Evolutionary conservation across 2,329 filamentous ascomycete genomes (phyloP), one percentile per base, ranked within the genome.

Genomic region (Apiospora saccharicola): DNA sequence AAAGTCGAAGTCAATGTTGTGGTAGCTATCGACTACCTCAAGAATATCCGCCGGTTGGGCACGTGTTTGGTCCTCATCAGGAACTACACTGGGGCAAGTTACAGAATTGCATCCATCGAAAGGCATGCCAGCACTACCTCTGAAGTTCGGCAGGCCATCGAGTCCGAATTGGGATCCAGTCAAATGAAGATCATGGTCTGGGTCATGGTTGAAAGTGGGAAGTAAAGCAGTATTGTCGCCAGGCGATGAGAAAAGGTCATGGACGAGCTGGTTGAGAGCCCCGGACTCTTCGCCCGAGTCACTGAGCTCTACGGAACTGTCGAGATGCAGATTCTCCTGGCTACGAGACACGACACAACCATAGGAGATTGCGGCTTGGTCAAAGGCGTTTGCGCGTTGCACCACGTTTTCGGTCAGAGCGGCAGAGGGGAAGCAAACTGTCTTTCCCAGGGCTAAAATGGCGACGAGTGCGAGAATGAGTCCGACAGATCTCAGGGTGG

Each of bases 41-140:
- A 16, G 34, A 8, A 41, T n/a, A 3, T 41, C 57, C 0, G n/a
- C 19, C n/a, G 41, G 57, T n/a, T 64, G 34, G 34, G 3, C 34
- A 37, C 34, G 34, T 37, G 34, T 3, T 4, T 13, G 34, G n/a
- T 10, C 57, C 8, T 6, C 30, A 13, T n/a, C 30, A n/a, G 34
- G 13, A 1, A 19, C 12, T 3, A 4, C 26, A 16, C 26, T 10
- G 53, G 8, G 26, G 3, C 26, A 34, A 4, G 53, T 7, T 10
- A 30, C 26, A 7, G 16, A 22, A 22, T 16, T 22, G 6, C 26
- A 37, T 22, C 3, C 1, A 13, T 19, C 13, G 4, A 4, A 64
- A n/a, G 30, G 4, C 19, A 19, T 6, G 0, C 7, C 7, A 41
- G n/a, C 10, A 10, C 3, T 13, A 2, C 2, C 3, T 24, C 4